Evolutionary conservation across 768 basidiomycete species (phyloP).

Genomic region (Auriculariales sp.): DNA sequence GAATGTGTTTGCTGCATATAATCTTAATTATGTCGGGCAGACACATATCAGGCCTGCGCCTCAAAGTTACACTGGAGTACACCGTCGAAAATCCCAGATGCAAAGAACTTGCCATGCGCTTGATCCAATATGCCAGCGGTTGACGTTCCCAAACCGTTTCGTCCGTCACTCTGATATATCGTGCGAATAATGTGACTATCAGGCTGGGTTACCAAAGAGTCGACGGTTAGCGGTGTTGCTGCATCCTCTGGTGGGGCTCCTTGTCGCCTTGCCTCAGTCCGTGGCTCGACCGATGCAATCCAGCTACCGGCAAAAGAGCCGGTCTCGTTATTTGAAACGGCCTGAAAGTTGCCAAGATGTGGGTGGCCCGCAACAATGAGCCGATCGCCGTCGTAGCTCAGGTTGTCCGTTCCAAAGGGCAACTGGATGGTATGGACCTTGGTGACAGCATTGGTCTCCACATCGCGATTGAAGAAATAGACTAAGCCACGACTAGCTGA

Average conservation of each 20-base stretch:
- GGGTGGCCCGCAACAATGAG: conserved; percentile 56
- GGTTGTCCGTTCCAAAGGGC: conserved; percentile 51
- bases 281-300: conserved; percentile 30
- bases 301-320: conserved; percentile 37
- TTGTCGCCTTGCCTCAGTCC: conserved; percentile 6
- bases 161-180: conserved; percentile 65
- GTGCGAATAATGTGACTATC: conserved; percentile 34
- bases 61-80: too few species aligned
- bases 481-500: conserved; percentile 35
- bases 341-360: conserved; percentile 36
- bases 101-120: too few species aligned
- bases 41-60: too few species aligned
- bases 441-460: conserved; percentile 27
- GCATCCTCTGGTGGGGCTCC: conserved; percentile 20
- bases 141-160: conserved; percentile 1
- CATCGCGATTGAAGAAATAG: conserved; percentile 32
- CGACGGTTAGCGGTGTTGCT: conserved; percentile 34
- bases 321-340: conserved; percentile 30
- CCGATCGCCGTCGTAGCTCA: conserved; percentile 34
- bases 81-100: too few species aligned
- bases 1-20: too few species aligned
- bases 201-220: conserved; percentile 22
- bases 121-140: conserved; percentile 3
- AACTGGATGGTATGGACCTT: conserved; percentile 25
- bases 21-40: too few species aligned